Base-by-base conservation (phyloP, 2,329 filamentous ascomycete genomes). In the Chalaropsis thielavioides region DNA sequence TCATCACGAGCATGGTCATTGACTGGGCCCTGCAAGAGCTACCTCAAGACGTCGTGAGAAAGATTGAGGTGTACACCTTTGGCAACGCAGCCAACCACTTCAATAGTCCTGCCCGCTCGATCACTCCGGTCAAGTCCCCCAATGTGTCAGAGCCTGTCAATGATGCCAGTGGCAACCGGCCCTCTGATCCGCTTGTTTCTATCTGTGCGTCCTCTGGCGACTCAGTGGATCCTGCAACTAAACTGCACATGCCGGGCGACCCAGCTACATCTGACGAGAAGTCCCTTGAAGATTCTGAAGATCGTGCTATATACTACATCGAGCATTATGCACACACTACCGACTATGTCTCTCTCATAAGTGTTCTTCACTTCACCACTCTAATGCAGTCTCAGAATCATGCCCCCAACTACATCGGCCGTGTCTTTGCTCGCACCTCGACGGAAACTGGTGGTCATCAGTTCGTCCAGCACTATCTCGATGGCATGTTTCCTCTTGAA, bases 71-170 rank as follows among this genome's bases (percentile, higher is more conserved):
- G 1, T 87, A 86, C 73, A 92, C 88, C 0, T 92, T 92, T 72
- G 89, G 87, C 35, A 87, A 83, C 66, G 88, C 88, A 0, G 86
- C 89, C 0, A 90, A 90, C 70, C 88, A 92, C 72, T 92, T 90
- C 76, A 91, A 91, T 73, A 90, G 90, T 68, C 89, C 88, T 0
- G 54, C 61, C n/a, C 60, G 61, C 17, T 61, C 61, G 46, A 64
- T 44, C 8, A 38, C 63, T 22, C 51, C 44, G 10, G 19, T 58
- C 27, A 17, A 38, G 7, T 1, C 2, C 38, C 31, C 17, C 10
- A 58, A 7, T 35, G n/a, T 10, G 15, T 58, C 54, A 1, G 24
- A 19, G 1, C 31, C 27, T 58, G 15, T 38, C 31, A 35, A 15
- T 19, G 31, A 22, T 4, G 15, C 54, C 17, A 38, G 10, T 19